phyloP scores from a whole-genome alignment of 257 asterid species.

The Penstemon eatonii region DNA sequence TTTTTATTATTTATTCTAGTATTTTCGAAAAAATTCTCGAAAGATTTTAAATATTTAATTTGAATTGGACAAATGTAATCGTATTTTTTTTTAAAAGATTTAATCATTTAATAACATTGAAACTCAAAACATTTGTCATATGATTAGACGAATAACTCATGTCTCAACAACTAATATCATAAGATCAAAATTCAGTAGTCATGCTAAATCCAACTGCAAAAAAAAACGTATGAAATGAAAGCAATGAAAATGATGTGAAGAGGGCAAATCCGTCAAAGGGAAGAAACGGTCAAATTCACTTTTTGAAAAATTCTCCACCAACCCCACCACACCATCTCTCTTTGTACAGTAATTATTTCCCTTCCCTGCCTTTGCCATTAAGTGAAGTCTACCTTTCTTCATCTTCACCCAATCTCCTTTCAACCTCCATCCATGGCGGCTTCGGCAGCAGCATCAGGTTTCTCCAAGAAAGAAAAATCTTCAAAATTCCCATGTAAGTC shows the following conservation, averaged over 20 bases:
- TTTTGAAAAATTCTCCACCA: not conserved
- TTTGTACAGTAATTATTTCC: not conserved
- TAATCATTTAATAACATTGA: too few species aligned
- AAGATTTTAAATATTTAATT: too few species aligned
- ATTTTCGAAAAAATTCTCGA: too few species aligned
- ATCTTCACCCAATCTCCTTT: slow-evolving; percentile 51
- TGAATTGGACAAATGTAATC: too few species aligned
- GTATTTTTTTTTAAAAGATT: too few species aligned
- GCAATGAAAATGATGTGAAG: not conserved
- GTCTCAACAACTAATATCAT: too few species aligned
- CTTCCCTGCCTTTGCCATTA: slow-evolving; percentile 33
- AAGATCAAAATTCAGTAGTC: too few species aligned
- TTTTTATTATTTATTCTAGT: too few species aligned
- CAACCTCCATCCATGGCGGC: slow-evolving; percentile 34
- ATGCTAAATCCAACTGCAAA: too few species aligned
- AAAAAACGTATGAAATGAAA: too few species aligned
- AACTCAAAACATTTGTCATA: too few species aligned
- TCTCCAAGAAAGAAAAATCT: slow-evolving; percentile 35
- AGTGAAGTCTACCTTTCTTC: slow-evolving; percentile 55
- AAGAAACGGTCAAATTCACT: slow-evolving; percentile 16
- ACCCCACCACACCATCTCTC: not conserved
- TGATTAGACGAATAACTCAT: too few species aligned
- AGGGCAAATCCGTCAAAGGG: not conserved
- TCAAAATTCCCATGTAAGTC: slow-evolving; percentile 48
- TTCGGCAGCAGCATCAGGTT: slow-evolving; percentile 37